Base-by-base conservation (phyloP, 23 red algal species). In the Cyanidioschyzon merolae region DNA sequence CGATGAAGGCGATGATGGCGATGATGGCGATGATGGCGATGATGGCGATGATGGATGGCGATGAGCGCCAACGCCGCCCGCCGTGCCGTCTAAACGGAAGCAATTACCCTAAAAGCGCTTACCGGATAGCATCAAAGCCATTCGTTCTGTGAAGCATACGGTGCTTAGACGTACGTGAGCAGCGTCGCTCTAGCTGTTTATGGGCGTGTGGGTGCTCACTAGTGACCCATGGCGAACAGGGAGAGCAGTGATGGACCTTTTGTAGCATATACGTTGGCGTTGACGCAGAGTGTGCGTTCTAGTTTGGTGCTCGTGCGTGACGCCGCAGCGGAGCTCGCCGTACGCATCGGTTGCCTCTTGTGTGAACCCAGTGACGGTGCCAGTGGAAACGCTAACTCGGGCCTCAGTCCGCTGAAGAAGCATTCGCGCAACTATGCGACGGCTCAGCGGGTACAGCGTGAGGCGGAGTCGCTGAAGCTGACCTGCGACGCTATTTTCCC, bases 391-490 rank as follows among this genome's bases (percentile, higher is more conserved):
- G 7, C 45, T 21, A 21, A 21, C 21, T 54, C 45, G 21, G 45
- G 45, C 7, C 45, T 21, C 21, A 54, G 45, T 54, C 45, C 45
- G 12, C 21, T 54, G 45, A 54, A 21, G 45, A 54, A 21, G 45
- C 7, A 21, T 54, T 15, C 45, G 7, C 45, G 45, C 7, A 21
- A 7, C 45, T 54, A 15, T 54, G 45, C 21, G 7, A 54, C 21
- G 21, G 45, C 45, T 21, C 45, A 54, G 45, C 2, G 32, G 16
- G 63, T 71, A 7, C 30, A 15, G 2, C 63, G 63, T 7, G 63
- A 71, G 63, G 63, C 63, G 16, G 63, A 71, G 12, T 15, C 63
- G 32, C 63, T 71, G 12, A 71, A 71, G 29, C 63, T 71, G 29
- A 71, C 63, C 63, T 71, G 63, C 32, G 63, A 71, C 29, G 63